A percentile compares a stretch with the other conserved stretches of the same genome.
phyloP scores from a whole-genome alignment of 257 asterid genomes.

The Nicotiana attenuata region DNA sequence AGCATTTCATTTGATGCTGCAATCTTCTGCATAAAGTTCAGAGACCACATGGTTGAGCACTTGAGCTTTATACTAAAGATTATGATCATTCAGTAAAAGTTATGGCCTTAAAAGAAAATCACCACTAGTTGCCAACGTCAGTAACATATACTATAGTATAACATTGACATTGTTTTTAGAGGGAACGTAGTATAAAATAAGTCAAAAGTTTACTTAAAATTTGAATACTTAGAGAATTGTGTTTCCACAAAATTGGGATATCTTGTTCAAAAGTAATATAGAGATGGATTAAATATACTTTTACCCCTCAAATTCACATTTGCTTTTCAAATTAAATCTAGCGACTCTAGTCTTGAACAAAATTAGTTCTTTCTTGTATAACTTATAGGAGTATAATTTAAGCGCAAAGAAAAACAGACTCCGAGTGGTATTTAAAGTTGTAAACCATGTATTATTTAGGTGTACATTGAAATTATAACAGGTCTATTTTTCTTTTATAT shows the following conservation, averaged over 20 bases:
- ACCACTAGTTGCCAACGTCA: neutral
- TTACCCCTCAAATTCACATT: neutral
- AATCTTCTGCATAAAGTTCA: neutral
- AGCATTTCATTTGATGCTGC: neutral
- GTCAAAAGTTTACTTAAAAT: neutral
- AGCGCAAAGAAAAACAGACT: no score
- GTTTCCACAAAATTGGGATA: neutral
- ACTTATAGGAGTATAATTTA: no score
- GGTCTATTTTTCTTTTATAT: no score
- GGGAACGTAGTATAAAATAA: neutral
- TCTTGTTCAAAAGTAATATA: neutral
- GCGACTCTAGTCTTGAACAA: no score
- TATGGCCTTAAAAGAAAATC: neutral
- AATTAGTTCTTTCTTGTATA: no score
- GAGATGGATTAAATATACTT: neutral
- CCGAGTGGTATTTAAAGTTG: no score
- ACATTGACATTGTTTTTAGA: neutral
- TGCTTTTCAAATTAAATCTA: neutral
- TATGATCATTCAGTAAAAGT: neutral
- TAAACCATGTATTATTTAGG: no score
- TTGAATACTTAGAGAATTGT: neutral
- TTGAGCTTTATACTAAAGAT: neutral
- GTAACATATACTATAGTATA: neutral
- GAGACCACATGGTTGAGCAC: neutral
- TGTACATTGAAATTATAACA: no score